phyloP scores from a whole-genome alignment of 139 green algal genomes.

The Chlorella vulgaris region DNA sequence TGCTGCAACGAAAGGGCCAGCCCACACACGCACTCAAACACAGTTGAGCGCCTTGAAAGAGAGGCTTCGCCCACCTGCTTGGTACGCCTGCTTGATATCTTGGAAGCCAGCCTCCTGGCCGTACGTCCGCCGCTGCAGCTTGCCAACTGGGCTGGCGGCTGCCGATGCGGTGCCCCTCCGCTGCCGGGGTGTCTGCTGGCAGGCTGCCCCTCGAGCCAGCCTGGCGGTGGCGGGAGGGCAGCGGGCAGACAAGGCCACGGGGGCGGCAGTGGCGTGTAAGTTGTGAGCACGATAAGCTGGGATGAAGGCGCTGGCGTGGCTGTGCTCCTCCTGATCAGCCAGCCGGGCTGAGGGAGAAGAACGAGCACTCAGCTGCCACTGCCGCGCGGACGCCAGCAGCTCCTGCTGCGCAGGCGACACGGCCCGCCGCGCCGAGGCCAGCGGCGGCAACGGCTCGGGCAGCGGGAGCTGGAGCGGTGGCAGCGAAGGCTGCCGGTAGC shows the following conservation, averaged over 20 bases:
- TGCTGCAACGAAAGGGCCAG: not conserved
- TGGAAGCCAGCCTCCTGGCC: constrained; percentile 7
- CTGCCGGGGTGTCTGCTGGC: not conserved
- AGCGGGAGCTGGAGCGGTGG: not conserved
- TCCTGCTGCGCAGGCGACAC: constrained; percentile 19
- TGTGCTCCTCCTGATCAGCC: not conserved
- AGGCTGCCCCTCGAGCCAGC: not conserved
- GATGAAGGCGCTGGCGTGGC: not conserved
- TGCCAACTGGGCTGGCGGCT: not conserved
- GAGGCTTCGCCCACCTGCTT: too few relatives aligned
- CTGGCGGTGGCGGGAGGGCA: not conserved
- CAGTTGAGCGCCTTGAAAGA: too few relatives aligned
- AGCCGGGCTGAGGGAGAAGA: not conserved
- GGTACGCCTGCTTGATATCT: constrained; percentile 18
- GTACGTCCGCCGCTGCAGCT: not conserved
- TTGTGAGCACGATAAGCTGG: not conserved
- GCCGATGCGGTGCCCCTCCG: not conserved
- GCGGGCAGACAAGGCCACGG: not conserved
- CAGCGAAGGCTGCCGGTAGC: not conserved
- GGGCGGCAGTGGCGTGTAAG: not conserved
- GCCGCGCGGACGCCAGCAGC: constrained; percentile 11
- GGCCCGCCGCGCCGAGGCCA: not conserved
- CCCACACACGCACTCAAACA: not conserved
- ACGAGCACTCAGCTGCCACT: constrained; percentile 19
- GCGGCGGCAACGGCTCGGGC: not conserved